Base-by-base conservation (phyloP, 345 rosid genomes). In the Hibiscus syriacus region DNA sequence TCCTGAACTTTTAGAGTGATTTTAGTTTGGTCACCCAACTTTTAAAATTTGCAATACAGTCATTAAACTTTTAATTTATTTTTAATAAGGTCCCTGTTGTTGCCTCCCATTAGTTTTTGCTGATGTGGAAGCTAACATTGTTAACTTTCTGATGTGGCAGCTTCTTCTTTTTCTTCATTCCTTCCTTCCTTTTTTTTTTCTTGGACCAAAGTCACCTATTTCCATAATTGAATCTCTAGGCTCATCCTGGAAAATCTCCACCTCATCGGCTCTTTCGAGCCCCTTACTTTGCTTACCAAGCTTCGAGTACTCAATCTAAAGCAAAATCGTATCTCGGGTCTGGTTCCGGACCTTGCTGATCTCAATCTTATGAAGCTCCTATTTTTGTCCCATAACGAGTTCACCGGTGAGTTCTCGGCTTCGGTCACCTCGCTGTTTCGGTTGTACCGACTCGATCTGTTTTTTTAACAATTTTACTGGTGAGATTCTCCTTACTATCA, bases 271-370 rank as follows among this genome's bases (percentile, higher is more conserved):
- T 84, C 92, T 53, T 64, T 89, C 66, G 60, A 77, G 30, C 71
- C 79, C 17, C 83, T 89, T 17, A 69, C 81, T 11, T 74, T 73
- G 1, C 83, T 91, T 71, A 80, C 92, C n/a, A 80, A 83, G 66
- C 92, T 92, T 17, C 84, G 96, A 6, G 89, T 89, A 56, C 85
- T 92, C 52, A 92, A 96, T 68, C 88, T 92, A 17, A 90, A 92
- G 20, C 72, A 71, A 30, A 92, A 92, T 81, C 57, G 56, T 12
- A 70, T 92, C 79, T 74, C 87, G 9, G 96, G 98, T 23, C 62
- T 81, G 0, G 55, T 87, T n/a, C 89, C 92, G 0, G 76, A 81
- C 76, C 78, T 92, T 63, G 85, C 94, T 11, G 82, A 77, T 39
- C 85, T 89, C 78, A 82, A 90, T 0, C 63, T 92, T 27, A 70